Percentiles rank a stretch among this genome's conserved stretches.
These are phyloP conservation scores for Myxozyma vanderwaltii DNA, from an alignment of 805 yeast genomes.

Conservation along the genomic window DNA sequence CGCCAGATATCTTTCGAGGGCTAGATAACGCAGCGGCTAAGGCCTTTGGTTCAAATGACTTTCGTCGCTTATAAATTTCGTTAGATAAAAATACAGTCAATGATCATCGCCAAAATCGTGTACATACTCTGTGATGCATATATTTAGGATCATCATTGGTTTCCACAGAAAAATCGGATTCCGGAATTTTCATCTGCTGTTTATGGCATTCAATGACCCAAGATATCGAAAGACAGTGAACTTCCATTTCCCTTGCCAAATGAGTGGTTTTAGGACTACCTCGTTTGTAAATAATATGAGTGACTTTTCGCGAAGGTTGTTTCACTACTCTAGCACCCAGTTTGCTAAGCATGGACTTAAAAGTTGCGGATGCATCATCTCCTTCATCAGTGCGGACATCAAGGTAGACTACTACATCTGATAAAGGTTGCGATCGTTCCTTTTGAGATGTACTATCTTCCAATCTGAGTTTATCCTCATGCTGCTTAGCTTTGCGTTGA, in stretches of 20 bases:
- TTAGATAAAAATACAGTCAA: neutral
- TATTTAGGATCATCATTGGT: neutral
- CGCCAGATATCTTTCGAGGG: neutral
- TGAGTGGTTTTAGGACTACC: slow-evolving; percentile 30
- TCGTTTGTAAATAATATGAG: slow-evolving; percentile 33
- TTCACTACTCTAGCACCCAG: slow-evolving; percentile 32
- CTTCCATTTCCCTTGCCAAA: slow-evolving; percentile 14
- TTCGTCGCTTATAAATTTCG: slow-evolving; percentile 9
- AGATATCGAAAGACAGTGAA: slow-evolving; percentile 22
- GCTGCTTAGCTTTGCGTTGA: neutral
- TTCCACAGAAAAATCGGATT: slow-evolving; percentile 6
- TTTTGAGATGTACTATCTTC: neutral
- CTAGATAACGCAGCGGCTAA: neutral
- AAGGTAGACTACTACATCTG: slow-evolving; percentile 26
- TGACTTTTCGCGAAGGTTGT: slow-evolving; percentile 16
- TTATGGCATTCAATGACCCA: slow-evolving; percentile 30
- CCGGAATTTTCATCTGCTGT: slow-evolving; percentile 4
- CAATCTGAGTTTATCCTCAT: neutral
- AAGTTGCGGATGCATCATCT: slow-evolving; percentile 32
- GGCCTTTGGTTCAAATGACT: slow-evolving; percentile 16
- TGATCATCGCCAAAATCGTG: neutral
- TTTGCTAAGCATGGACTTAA: slow-evolving; percentile 13
- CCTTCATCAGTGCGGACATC: slow-evolving; percentile 31
- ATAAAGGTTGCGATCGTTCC: slow-evolving; percentile 8
- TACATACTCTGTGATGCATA: slow-evolving; percentile 9